These are phyloP conservation scores for Entomortierella beljakovae DNA, from an alignment of 192 early-diverging fungal species.

Conservation along the genomic window DNA sequence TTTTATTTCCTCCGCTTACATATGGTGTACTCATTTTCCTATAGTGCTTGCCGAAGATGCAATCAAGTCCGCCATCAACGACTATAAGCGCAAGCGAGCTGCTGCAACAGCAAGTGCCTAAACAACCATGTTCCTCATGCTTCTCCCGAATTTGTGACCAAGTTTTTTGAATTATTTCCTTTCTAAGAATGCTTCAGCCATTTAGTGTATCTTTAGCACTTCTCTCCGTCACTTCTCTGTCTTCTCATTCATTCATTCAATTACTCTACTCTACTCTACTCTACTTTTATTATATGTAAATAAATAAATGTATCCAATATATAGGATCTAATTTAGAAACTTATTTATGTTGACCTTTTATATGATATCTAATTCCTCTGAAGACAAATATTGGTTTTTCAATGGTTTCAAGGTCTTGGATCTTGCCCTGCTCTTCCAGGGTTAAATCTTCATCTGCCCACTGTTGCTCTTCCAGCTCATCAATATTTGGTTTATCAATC, in stretches of 20 bases:
- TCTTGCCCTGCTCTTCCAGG: not conserved
- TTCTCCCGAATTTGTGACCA: too few relatives aligned
- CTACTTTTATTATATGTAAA: too few relatives aligned
- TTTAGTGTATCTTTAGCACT: too few relatives aligned
- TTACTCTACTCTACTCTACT: too few relatives aligned
- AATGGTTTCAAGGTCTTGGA: not conserved
- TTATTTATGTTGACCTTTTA: not conserved
- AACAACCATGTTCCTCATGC: too few relatives aligned
- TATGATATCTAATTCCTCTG: conserved; percentile 26
- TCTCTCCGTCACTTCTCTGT: too few relatives aligned
- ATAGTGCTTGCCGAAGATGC: conserved; percentile 98
- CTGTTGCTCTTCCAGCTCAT: conserved; percentile 6
- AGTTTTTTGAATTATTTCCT: too few relatives aligned
- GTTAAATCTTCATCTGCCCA: not conserved
- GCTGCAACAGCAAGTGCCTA: conserved; percentile 16
- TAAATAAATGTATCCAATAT: not conserved
- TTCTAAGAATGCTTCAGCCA: too few relatives aligned
- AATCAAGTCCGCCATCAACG: conserved; percentile 98
- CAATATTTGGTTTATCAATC: conserved; percentile 10
- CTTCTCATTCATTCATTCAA: too few relatives aligned
- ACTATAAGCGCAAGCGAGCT: conserved; percentile 89
- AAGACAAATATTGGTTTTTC: conserved; percentile 23
- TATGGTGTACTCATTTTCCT: conserved; percentile 18
- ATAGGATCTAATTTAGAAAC: not conserved
- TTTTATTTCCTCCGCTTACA: conserved; percentile 5